A percentile compares a stretch with the other conserved stretches of the same genome.
Conservation (phyloP, 345 rosid species). For the Acer negundo region DNA sequence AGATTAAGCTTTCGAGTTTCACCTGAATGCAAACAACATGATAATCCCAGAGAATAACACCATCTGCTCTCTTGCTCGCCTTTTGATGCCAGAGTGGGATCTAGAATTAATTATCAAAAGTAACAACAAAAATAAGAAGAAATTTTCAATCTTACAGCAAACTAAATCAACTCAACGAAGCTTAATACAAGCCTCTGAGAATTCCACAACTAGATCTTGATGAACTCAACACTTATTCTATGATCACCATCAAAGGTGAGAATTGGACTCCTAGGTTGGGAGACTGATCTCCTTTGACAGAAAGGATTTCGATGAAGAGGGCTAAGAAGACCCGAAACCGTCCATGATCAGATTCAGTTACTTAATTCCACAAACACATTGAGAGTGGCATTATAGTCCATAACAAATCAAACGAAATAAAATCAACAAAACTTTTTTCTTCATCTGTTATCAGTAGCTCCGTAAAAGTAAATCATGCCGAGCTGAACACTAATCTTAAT, state of each 20-base stretch:
- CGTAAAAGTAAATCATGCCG: background rate
- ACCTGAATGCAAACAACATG: slow-evolving; percentile 89
- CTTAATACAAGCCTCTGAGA: background rate
- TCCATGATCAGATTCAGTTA: too few species aligned
- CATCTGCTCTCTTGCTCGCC: slow-evolving; percentile 84
- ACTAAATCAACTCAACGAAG: background rate
- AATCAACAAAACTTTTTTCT: background rate
- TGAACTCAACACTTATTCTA: too few species aligned
- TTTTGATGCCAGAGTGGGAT: slow-evolving; percentile 93
- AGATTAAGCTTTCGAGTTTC: background rate
- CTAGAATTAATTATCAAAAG: slow-evolving; percentile 37
- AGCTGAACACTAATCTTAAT: too few species aligned
- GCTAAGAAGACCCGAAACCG: too few species aligned
- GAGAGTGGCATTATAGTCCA: background rate
- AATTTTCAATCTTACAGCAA: background rate
- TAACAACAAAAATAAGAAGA: background rate
- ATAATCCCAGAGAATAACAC: slow-evolving; percentile 83
- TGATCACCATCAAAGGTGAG: too few species aligned
- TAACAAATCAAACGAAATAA: too few species aligned
- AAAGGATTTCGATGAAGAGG: too few species aligned
- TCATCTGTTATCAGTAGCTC: background rate
- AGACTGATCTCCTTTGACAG: too few species aligned
- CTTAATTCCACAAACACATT: too few species aligned
- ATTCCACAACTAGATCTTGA: too few species aligned
- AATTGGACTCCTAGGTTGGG: too few species aligned